Evolutionary conservation across 495 filamentous ascomycete species (phyloP).

Genomic region (Penicillium angulare): DNA sequence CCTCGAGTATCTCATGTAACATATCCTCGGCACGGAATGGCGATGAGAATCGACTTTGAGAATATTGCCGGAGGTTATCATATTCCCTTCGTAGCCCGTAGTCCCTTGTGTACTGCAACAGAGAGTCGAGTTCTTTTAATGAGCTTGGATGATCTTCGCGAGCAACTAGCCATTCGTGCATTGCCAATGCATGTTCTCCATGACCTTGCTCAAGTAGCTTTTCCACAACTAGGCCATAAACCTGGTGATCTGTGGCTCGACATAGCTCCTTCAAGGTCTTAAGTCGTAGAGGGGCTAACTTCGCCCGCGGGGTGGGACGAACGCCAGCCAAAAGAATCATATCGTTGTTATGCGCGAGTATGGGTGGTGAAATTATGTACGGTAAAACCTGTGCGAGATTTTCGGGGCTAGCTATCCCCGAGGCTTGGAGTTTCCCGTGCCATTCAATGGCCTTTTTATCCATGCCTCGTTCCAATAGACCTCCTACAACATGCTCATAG

Average conservation of each 20-base stretch:
- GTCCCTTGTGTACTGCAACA: conserved; percentile 40
- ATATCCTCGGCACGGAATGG: background rate
- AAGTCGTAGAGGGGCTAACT: conserved; percentile 10
- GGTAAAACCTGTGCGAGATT: conserved; percentile 40
- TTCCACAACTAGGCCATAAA: conserved; percentile 63
- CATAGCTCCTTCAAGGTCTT: conserved; percentile 50
- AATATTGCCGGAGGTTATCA: conserved; percentile 1
- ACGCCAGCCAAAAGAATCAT: background rate
- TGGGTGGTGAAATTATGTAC: conserved; percentile 16
- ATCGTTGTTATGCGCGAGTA: background rate
- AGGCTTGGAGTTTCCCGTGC: conserved; percentile 41
- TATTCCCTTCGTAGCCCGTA: conserved; percentile 25
- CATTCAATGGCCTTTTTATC: conserved; percentile 42
- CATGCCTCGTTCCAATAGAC: conserved; percentile 39
- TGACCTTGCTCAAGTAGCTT: conserved; percentile 50
- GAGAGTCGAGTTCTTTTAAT: conserved; percentile 34
- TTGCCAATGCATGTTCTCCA: conserved; percentile 51
- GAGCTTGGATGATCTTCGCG: conserved; percentile 50
- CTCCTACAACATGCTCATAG: conserved; percentile 49
- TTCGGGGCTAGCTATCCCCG: conserved; percentile 24
- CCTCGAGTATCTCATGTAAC: background rate
- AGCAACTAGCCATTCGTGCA: conserved; percentile 56
- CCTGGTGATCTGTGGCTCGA: conserved; percentile 35
- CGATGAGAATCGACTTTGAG: background rate
- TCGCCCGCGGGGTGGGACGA: background rate